A percentile compares a stretch with the other conserved stretches of the same genome.
Evolutionary conservation across 352 stramenopile genomes (phyloP).

Genomic region (Proteromonas lacertae): DNA sequence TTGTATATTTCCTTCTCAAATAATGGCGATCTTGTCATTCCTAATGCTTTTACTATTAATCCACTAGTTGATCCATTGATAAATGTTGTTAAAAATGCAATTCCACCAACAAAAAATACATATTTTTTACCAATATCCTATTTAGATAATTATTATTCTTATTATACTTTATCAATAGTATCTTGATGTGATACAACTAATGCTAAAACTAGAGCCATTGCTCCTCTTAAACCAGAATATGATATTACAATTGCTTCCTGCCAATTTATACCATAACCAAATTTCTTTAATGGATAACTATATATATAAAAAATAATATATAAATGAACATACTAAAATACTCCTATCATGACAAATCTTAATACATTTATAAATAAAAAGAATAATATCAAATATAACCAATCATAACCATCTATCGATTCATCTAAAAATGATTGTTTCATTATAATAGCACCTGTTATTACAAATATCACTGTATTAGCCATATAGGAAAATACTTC

Average conservation of each 20-base stretch:
- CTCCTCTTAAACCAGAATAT: slow-evolving; percentile 4
- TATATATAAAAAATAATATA: too few species aligned
- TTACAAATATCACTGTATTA: slow-evolving; percentile 14
- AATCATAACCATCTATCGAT: background rate
- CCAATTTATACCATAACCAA: background rate
- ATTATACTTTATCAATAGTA: background rate
- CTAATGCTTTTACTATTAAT: slow-evolving; percentile 1
- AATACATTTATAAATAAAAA: slow-evolving; percentile 2
- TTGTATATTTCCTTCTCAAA: too few species aligned
- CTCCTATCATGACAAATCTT: background rate
- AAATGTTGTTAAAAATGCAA: slow-evolving; percentile 15
- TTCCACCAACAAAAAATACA: slow-evolving; percentile 7
- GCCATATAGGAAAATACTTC: slow-evolving; percentile 8
- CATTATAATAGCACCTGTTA: slow-evolving; percentile 8
- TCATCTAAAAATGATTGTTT: background rate
- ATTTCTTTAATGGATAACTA: too few species aligned
- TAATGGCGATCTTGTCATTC: too few species aligned
- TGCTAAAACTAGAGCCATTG: slow-evolving; percentile 4
- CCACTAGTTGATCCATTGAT: slow-evolving; percentile 12
- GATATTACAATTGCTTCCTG: slow-evolving; percentile 1
- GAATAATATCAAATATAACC: slow-evolving; percentile 2
- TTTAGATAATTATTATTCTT: background rate
- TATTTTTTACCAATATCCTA: background rate
- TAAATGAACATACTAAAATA: slow-evolving; percentile 5
- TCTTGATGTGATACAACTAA: slow-evolving; percentile 1